Evolutionary conservation across 192 early-diverging fungal species (phyloP), one percentile per base, ranked within the genome.

Genomic region (Podochytrium sp.): DNA sequence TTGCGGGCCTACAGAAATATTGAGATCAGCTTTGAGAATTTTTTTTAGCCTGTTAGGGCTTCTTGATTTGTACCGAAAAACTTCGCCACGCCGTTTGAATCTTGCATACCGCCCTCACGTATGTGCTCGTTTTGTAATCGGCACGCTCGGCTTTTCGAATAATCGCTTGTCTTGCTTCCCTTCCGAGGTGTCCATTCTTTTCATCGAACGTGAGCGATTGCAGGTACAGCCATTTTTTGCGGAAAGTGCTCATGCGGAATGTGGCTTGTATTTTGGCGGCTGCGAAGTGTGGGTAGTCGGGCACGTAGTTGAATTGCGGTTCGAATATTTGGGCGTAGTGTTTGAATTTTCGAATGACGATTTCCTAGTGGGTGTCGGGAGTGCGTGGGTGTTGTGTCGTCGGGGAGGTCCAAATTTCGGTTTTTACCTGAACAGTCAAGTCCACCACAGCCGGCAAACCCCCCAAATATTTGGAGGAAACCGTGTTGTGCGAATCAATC

Each of bases 271-370:
- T 85, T 39, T 74, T 78, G 5, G 81, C 81, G 10, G 87, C 82
- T 52, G 83, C 86, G 59, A 84, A 87, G 16, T 78, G 66, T 0
- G 84, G 80, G 67, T 79, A 89, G n/a, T 78, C 80, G 2, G 87
- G 87, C n/a, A 82, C 76, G 25, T 73, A 60, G 10, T 59, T 33
- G 5, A 56, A 30, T 29, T 40, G 68, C 6, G 25, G 43, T 65
- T 87, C 87, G 33, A 79, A 70, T 3, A 74, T 62, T 12, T 3
- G 23, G 71, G 82, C 84, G 67, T 81, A 87, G 14, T 12, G 49
- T 33, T 75, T 55, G 65, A 81, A 89, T 40, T 76, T 82, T n/a
- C 66, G 53, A 33, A 84, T 35, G 51, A 89, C 47, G 40, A 60
- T 43, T 78, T 89, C 87, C 85, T 89, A 39, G 12, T 7, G 38